These are phyloP conservation scores for Platanus orientalis DNA, from an alignment of 164 flowering plant genomes.

Conservation along the genomic window DNA sequence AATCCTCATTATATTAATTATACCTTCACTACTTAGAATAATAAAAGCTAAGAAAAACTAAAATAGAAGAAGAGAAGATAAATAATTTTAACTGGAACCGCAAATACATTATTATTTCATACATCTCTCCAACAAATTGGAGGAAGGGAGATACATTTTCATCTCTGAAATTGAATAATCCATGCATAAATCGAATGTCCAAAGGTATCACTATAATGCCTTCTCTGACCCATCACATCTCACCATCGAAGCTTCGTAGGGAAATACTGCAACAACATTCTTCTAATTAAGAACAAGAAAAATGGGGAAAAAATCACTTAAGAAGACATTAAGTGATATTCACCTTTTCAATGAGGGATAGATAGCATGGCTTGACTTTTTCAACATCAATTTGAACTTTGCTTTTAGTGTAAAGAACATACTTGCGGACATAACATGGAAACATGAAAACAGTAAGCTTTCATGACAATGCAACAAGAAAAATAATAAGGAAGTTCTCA, in stretches of 20 bases:
- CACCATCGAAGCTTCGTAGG: constrained; percentile 55
- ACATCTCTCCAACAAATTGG: too few relatives aligned
- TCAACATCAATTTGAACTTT: constrained; percentile 57
- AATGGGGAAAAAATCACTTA: not conserved
- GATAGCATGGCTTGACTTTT: constrained; percentile 63
- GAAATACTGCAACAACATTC: constrained; percentile 41
- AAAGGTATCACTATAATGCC: not conserved
- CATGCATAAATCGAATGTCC: too few relatives aligned
- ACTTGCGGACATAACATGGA: constrained; percentile 19
- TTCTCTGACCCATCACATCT: constrained; percentile 4
- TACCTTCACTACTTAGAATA: too few relatives aligned
- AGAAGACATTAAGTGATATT: not conserved
- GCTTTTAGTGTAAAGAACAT: constrained; percentile 77
- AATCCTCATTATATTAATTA: too few relatives aligned
- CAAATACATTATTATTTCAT: too few relatives aligned
- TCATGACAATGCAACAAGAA: too few relatives aligned
- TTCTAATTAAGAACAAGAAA: not conserved
- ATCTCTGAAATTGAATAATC: too few relatives aligned
- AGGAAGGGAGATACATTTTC: too few relatives aligned
- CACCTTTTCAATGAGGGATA: constrained; percentile 65
- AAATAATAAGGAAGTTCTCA: not conserved
- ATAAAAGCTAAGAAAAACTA: too few relatives aligned
- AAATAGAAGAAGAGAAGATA: too few relatives aligned
- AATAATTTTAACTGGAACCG: too few relatives aligned
- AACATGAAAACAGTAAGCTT: not conserved